These are phyloP conservation scores for Jimgerdemannia flammicorona DNA, from an alignment of 192 early-diverging fungal genomes.

Conservation along the genomic window DNA sequence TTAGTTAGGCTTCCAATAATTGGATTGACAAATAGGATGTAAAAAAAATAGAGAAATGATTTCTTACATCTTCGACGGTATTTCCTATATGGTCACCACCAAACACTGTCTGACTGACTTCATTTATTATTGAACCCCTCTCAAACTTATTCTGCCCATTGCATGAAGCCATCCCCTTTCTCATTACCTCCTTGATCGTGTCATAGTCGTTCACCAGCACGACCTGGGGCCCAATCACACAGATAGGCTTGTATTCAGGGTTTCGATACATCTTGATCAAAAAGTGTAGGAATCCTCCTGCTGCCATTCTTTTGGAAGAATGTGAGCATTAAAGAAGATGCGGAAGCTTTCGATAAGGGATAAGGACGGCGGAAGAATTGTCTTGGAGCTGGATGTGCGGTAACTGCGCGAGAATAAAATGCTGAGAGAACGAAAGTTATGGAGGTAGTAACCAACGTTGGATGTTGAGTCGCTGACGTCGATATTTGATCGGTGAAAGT, in stretches of 20 bases:
- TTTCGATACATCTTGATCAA: background rate
- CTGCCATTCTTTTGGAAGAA: background rate
- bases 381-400: background rate
- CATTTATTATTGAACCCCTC: conserved; percentile 7
- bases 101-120: conserved; percentile 19
- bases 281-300: background rate
- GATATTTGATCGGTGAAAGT: no score
- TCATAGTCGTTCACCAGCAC: background rate
- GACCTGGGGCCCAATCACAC: background rate
- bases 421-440: background rate
- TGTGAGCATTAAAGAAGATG: background rate
- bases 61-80: conserved; percentile 23
- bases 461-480: no score
- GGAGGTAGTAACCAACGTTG: background rate
- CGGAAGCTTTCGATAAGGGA: no score
- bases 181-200: background rate
- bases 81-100: conserved; percentile 25
- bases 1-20: no score
- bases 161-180: background rate
- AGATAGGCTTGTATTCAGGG: background rate
- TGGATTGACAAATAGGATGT: background rate
- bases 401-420: background rate
- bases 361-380: background rate
- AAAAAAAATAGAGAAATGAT: background rate
- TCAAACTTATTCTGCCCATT: background rate